A percentile compares a stretch with the other conserved stretches of the same genome.
phyloP scores from a whole-genome alignment of 306 rosid genomes.

The Begonia loranthoides region DNA sequence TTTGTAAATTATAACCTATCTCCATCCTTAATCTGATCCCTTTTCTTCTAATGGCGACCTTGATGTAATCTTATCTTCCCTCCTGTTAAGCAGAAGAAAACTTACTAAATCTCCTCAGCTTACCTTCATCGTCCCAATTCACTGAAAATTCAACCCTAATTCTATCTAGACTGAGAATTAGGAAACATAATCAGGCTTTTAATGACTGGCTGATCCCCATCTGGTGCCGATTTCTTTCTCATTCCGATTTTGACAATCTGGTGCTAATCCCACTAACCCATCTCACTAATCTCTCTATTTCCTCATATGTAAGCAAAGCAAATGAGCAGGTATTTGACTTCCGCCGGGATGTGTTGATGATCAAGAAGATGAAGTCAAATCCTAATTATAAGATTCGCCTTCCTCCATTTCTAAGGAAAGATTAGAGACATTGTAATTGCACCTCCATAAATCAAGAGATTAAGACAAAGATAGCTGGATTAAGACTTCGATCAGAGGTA shows the following conservation, averaged over 20 bases:
- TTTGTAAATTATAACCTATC: conserved; percentile 7
- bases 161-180: no score
- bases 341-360: no score
- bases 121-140: background rate
- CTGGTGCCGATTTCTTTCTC: conserved; percentile 19
- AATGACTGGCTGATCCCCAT: no score
- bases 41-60: background rate
- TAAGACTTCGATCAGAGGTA: conserved; percentile 9
- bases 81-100: background rate
- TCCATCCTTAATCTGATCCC: conserved; percentile 5
- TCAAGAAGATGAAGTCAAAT: conserved; percentile 11
- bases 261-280: conserved; percentile 53
- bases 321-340: conserved; percentile 3
- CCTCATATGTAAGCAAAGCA: conserved; percentile 22
- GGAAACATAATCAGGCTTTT: no score
- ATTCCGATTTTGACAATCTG: conserved; percentile 36
- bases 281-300: conserved; percentile 28
- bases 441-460: conserved; percentile 4
- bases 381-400: no score
- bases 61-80: background rate
- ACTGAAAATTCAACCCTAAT: no score
- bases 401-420: no score
- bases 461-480: background rate
- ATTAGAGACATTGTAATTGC: conserved; percentile 24
- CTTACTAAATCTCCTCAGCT: background rate